phyloP scores from a whole-genome alignment of 176 grass and related monocot species.

The Carex myosuroides region DNA sequence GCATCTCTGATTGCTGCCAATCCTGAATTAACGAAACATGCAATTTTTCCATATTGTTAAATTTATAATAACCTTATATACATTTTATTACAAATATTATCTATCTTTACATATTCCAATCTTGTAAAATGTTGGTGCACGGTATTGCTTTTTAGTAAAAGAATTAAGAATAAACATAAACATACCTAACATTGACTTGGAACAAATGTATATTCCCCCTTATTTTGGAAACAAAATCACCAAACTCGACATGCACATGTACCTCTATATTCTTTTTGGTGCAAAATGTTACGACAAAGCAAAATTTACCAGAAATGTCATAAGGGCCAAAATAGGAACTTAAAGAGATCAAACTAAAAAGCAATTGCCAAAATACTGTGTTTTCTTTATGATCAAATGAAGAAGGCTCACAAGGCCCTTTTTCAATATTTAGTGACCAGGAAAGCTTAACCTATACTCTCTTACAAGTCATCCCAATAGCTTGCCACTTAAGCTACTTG shows the following conservation, averaged over 20 bases:
- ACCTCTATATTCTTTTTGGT: not conserved
- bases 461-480: not conserved
- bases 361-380: not conserved
- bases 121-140: not conserved
- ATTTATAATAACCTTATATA: not conserved
- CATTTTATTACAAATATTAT: not conserved
- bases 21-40: constrained; percentile 47
- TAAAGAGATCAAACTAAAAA: not conserved
- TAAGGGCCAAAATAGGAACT: not conserved
- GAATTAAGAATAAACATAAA: not conserved
- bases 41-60: not conserved
- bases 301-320: not conserved
- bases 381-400: not conserved
- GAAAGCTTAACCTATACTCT: not conserved
- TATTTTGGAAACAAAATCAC: not conserved
- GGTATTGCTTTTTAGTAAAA: not conserved
- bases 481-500: not conserved
- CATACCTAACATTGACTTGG: not conserved
- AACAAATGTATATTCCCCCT: not conserved
- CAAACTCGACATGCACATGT: not conserved
- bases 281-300: not conserved
- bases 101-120: not conserved
- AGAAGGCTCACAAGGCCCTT: not conserved
- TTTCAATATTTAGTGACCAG: not conserved
- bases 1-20: constrained; percentile 71